Percentiles rank a stretch among this genome's conserved stretches.
These are phyloP conservation scores for Persicaria maculosa DNA, from an alignment of 148 eudicot species.

Conservation along the genomic window DNA sequence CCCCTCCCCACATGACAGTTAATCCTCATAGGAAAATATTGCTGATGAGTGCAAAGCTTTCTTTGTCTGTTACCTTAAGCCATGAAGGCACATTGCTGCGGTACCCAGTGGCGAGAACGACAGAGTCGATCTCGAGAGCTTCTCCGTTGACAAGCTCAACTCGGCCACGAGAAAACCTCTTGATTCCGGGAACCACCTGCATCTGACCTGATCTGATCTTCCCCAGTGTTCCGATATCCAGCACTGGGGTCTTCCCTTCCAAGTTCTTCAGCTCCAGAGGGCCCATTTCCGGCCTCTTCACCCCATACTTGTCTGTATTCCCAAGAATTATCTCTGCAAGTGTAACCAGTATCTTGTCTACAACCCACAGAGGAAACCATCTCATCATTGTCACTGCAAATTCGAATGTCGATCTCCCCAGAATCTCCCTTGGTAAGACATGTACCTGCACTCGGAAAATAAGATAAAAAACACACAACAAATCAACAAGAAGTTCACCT, in stretches of 20 bases:
- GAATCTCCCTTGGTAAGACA: constrained; percentile 67
- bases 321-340: constrained; percentile 49
- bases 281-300: constrained; percentile 68
- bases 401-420: constrained; percentile 77
- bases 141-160: constrained; percentile 54
- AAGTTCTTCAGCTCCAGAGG: constrained; percentile 73
- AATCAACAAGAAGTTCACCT: neutral
- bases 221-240: constrained; percentile 65
- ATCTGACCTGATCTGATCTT: constrained; percentile 65
- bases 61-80: constrained; percentile 54
- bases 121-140: constrained; percentile 54
- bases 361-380: constrained; percentile 48
- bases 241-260: constrained; percentile 77
- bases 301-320: constrained; percentile 57
- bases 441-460: constrained; percentile 48
- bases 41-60: neutral
- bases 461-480: neutral
- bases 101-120: constrained; percentile 81
- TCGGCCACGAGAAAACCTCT: constrained; percentile 43
- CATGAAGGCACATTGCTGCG: constrained; percentile 82
- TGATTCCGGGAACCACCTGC: constrained; percentile 75
- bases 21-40: neutral
- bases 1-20: constrained; percentile 3
- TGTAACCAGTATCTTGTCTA: constrained; percentile 53
- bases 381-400: constrained; percentile 52